Conservation (phyloP, 2,329 filamentous ascomycete species). For the Clonostachys solani region DNA sequence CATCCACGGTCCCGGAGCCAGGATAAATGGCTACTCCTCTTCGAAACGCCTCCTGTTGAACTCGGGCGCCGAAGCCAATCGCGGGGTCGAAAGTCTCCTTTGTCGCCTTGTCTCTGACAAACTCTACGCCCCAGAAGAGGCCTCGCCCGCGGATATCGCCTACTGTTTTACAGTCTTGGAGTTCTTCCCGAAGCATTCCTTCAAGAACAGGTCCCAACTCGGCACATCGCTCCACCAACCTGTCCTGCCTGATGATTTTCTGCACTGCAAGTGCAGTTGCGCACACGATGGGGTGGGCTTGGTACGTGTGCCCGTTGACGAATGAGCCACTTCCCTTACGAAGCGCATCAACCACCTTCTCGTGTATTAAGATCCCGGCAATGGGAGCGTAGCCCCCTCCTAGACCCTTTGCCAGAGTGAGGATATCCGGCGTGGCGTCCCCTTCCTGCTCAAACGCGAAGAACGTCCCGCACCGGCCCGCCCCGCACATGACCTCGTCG, state of each 20-base stretch:
- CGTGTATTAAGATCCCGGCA: constrained; percentile 46
- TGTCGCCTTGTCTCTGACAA: constrained; percentile 29
- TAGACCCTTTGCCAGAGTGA: constrained; percentile 55
- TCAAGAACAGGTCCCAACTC: constrained; percentile 22
- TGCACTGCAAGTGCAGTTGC: constrained; percentile 31
- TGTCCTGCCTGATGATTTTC: constrained; percentile 24
- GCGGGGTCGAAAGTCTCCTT: constrained; percentile 26
- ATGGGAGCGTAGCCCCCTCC: constrained; percentile 52
- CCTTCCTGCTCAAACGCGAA: constrained; percentile 38
- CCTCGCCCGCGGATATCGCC: constrained; percentile 34
- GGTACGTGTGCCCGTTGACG: constrained; percentile 53
- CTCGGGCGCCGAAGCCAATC: constrained; percentile 14
- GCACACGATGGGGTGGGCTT: constrained; percentile 28
- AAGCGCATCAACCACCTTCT: constrained; percentile 43
- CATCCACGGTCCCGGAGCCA: constrained; percentile 54
- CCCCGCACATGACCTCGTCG: constrained; percentile 66
- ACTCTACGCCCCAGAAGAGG: constrained; percentile 42
- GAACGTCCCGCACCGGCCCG: constrained; percentile 56
- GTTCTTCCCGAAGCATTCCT: constrained; percentile 12
- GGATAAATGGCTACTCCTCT: constrained; percentile 51
- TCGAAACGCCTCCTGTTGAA: constrained; percentile 20
- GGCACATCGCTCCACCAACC: constrained; percentile 22
- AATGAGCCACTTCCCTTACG: constrained; percentile 42
- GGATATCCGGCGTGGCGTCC: constrained; percentile 43
- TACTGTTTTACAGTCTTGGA: constrained; percentile 24